These are phyloP conservation scores for Ophiostoma quercus DNA, from an alignment of 2,329 filamentous ascomycete species.

Conservation along the genomic window DNA sequence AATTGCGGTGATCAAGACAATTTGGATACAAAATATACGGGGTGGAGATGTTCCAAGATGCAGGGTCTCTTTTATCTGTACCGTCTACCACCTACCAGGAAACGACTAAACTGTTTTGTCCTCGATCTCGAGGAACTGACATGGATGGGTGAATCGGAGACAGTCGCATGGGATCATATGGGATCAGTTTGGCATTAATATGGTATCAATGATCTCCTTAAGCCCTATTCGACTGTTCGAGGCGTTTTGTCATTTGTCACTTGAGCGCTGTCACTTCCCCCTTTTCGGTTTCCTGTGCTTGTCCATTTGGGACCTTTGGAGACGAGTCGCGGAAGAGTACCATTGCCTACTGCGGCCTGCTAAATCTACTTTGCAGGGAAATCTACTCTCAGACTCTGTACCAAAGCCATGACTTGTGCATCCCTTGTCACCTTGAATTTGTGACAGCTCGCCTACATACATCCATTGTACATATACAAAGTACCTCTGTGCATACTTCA, in stretches of 20 bases:
- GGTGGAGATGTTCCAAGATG: neutral
- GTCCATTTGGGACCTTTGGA: neutral
- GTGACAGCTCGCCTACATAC: conserved; percentile 9
- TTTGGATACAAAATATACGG: neutral
- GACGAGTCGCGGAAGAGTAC: neutral
- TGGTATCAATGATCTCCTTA: neutral
- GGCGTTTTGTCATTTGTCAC: neutral
- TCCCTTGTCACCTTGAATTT: conserved; percentile 4
- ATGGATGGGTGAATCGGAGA: neutral
- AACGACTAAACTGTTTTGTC: neutral
- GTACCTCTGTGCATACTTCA: no score
- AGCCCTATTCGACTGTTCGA: neutral
- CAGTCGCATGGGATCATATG: neutral
- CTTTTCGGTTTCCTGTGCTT: neutral
- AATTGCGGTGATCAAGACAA: no score
- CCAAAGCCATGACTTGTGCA: neutral
- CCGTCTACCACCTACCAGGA: neutral
- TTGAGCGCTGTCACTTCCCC: neutral
- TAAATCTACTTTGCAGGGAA: neutral
- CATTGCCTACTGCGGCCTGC: neutral
- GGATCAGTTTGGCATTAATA: no score
- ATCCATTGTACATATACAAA: neutral
- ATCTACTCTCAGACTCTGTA: neutral
- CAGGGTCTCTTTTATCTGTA: neutral
- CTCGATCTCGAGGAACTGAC: neutral